Evolutionary conservation across 2,329 filamentous ascomycete genomes (phyloP).

Genomic region (Venturia carpophila): DNA sequence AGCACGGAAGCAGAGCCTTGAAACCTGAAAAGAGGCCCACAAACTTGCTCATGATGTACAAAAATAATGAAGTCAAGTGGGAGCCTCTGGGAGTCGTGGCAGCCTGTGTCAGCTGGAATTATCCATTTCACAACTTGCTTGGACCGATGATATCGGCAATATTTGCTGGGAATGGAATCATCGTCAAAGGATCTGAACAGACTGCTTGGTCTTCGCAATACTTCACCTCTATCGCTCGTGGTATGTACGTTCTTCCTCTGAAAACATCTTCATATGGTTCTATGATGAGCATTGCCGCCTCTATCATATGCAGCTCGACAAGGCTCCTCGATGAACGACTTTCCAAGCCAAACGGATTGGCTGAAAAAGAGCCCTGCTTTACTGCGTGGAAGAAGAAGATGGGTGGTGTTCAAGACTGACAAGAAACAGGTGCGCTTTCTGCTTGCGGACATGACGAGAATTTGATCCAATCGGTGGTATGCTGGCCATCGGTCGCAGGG

Average conservation of each 20-base stretch:
- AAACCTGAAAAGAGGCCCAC: slow-evolving; percentile 66
- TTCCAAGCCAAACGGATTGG: neutral
- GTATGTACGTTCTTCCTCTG: neutral
- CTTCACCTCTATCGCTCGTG: slow-evolving; percentile 70
- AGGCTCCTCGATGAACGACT: neutral
- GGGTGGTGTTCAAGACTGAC: neutral
- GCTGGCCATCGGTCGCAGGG: slow-evolving; percentile 76
- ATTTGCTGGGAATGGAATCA: slow-evolving; percentile 83
- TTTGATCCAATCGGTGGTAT: slow-evolving; percentile 76
- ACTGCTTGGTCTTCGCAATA: slow-evolving; percentile 87
- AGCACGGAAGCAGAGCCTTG: slow-evolving; percentile 79
- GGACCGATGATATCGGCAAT: slow-evolving; percentile 84
- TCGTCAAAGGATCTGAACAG: slow-evolving; percentile 92
- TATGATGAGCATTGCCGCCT: neutral
- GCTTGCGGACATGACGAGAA: slow-evolving; percentile 76
- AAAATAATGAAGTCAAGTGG: slow-evolving; percentile 81
- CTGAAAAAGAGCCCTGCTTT: neutral
- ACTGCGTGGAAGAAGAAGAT: neutral
- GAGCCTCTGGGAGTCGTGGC: slow-evolving; percentile 90
- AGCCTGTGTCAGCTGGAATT: slow-evolving; percentile 95
- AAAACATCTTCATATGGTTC: too few relatives aligned
- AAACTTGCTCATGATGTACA: slow-evolving; percentile 91
- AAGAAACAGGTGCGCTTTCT: slow-evolving; percentile 51
- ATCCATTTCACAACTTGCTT: slow-evolving; percentile 87
- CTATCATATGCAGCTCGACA: neutral